Conservation (phyloP, 352 stramenopile genomes). For the Phytophthora sp. region DNA sequence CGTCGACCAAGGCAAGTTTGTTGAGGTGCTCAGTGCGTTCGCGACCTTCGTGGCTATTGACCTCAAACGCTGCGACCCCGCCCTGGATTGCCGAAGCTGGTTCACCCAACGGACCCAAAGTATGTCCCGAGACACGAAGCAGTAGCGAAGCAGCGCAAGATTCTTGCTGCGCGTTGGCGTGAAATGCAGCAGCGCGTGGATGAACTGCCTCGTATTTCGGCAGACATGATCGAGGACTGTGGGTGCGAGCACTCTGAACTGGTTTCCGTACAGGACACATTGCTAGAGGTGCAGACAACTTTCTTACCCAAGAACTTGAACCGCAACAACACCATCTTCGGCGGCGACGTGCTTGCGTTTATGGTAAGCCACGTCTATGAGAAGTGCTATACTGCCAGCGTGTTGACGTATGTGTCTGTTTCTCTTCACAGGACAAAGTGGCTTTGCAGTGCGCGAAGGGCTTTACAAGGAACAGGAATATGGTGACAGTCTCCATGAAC, state of each 20-base stretch:
- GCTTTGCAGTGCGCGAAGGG: conserved; percentile 64
- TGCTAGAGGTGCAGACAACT: conserved; percentile 69
- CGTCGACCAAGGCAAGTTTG: conserved; percentile 54
- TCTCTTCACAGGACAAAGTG: conserved; percentile 45
- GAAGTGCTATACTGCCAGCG: neutral
- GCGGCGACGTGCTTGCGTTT: conserved; percentile 60
- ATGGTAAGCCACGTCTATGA: conserved; percentile 28
- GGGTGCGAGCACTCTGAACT: conserved; percentile 37
- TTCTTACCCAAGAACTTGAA: conserved; percentile 78
- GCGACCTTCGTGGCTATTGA: conserved; percentile 69
- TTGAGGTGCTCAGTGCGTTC: conserved; percentile 63
- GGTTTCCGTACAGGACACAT: conserved; percentile 55
- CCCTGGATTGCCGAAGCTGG: conserved; percentile 47
- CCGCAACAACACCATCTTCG: conserved; percentile 75
- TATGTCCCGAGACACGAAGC: conserved; percentile 53
- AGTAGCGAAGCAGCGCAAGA: conserved; percentile 58
- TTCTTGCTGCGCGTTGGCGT: conserved; percentile 56
- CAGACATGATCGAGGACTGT: conserved; percentile 58
- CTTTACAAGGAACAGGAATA: conserved; percentile 70
- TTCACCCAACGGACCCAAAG: conserved; percentile 39
- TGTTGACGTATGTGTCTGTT: neutral
- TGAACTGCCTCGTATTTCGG: conserved; percentile 50
- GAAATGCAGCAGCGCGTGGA: conserved; percentile 67
- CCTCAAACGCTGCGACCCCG: conserved; percentile 52
- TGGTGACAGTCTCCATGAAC: conserved; percentile 71